Conservation (phyloP, 805 yeast species). For the Teunomyces kruisii region DNA sequence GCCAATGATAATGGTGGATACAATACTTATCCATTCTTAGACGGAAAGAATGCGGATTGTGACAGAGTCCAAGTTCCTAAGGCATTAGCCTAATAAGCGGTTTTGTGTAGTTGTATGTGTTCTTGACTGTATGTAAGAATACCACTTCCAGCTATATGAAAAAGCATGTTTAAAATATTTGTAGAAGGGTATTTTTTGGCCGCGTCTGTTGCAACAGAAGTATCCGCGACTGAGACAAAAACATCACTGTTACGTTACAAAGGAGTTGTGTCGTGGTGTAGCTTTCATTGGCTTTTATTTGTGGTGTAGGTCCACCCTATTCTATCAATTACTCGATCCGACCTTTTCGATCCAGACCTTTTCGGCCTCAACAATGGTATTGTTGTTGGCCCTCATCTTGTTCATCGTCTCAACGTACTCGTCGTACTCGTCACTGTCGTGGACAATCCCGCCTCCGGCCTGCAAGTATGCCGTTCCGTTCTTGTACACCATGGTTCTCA, state of each 20-base stretch:
- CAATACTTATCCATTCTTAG: slow-evolving; percentile 8
- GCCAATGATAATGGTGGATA: slow-evolving; percentile 22
- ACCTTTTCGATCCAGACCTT: slow-evolving; percentile 60
- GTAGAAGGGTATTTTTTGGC: no score
- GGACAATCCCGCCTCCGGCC: slow-evolving; percentile 99
- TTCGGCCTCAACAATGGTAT: slow-evolving; percentile 92
- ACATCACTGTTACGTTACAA: no score
- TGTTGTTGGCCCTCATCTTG: slow-evolving; percentile 92
- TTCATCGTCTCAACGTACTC: slow-evolving; percentile 96
- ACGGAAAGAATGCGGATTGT: background rate
- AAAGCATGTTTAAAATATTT: no score
- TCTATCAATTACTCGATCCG: slow-evolving; percentile 12
- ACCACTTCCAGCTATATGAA: no score
- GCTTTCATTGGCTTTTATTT: no score
- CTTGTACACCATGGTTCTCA: slow-evolving; percentile 94
- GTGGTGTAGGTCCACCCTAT: no score
- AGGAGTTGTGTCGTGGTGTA: no score
- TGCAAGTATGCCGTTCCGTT: slow-evolving; percentile 89
- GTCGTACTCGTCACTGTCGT: slow-evolving; percentile 91
- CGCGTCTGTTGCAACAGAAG: no score
- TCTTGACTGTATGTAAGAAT: no score
- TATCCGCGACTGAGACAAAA: no score
- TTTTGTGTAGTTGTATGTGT: no score
- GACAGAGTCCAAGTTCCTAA: background rate
- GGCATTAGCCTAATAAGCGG: no score